Conservation (phyloP, 2,329 filamentous ascomycete genomes). For the Xylariaceae sp. region DNA sequence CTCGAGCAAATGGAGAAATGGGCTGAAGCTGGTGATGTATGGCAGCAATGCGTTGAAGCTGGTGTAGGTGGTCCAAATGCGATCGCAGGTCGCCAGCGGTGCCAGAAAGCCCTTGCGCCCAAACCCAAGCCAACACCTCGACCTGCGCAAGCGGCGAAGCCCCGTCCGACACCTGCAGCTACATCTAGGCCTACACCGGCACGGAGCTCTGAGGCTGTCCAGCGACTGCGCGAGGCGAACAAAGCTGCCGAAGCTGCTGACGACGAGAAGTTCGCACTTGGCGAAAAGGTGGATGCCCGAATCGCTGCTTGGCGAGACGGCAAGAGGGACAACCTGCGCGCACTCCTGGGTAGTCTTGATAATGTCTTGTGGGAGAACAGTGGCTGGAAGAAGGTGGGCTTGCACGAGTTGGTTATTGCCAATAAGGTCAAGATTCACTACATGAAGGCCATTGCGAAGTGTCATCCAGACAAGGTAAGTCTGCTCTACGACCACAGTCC, state of each 20-base stretch:
- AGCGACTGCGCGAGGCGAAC: conserved; percentile 76
- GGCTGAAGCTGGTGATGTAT: conserved; percentile 73
- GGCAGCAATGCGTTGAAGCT: conserved; percentile 76
- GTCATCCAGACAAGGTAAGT: conserved; percentile 95
- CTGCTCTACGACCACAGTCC: conserved; percentile 7
- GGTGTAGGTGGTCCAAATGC: conserved; percentile 82
- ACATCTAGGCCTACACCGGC: conserved; percentile 38
- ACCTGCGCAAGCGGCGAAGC: conserved; percentile 41
- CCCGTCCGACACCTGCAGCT: conserved; percentile 40
- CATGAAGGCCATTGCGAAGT: conserved; percentile 99
- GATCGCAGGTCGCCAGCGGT: conserved; percentile 79
- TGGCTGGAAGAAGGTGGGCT: conserved; percentile 93
- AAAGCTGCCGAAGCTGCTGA: conserved; percentile 79
- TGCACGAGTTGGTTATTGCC: conserved; percentile 87
- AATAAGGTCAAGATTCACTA: conserved; percentile 96
- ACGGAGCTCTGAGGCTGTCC: conserved; percentile 70
- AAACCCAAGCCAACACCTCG: conserved; percentile 50
- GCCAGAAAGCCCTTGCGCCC: conserved; percentile 76
- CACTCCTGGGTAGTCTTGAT: conserved; percentile 80
- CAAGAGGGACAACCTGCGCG: conserved; percentile 87
- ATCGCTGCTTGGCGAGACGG: conserved; percentile 80
- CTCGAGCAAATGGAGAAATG: conserved; percentile 94
- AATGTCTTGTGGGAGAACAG: conserved; percentile 84
- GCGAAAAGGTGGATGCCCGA: conserved; percentile 77
- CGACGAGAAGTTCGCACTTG: conserved; percentile 85